Percentiles rank a stretch among this genome's conserved stretches.
These are phyloP conservation scores for Chlamydomonas asymmetrica DNA, from an alignment of 139 green algal species.

Conservation along the genomic window DNA sequence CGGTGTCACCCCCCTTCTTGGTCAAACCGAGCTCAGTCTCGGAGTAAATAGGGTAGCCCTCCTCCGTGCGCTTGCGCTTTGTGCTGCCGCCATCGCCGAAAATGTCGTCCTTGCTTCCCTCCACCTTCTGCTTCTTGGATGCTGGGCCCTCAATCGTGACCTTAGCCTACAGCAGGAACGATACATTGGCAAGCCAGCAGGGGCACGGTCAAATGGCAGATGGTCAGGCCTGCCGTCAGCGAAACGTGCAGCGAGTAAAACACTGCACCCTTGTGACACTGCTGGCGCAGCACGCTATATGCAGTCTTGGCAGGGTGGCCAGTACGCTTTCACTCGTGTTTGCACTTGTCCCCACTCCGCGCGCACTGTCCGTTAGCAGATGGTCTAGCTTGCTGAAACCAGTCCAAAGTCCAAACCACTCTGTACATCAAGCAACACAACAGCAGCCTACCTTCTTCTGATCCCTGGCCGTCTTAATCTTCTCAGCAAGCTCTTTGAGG, in stretches of 20 bases:
- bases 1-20: conserved; percentile 65
- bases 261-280: background rate
- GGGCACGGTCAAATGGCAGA: background rate
- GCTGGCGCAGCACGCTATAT: background rate
- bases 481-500: conserved; percentile 20
- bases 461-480: conserved; percentile 3
- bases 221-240: background rate
- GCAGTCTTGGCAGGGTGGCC: conserved; percentile 1
- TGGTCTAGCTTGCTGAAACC: background rate
- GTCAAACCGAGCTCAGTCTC: conserved; percentile 76
- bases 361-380: no score
- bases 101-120: conserved; percentile 76
- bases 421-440: background rate
- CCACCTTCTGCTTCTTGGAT: conserved; percentile 37
- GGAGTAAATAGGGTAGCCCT: conserved; percentile 79
- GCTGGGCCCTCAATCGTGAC: background rate
- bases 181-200: no score
- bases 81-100: conserved; percentile 58
- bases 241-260: background rate
- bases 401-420: background rate
- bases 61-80: conserved; percentile 71
- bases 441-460: no score
- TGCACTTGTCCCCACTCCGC: background rate
- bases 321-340: background rate
- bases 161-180: conserved; percentile 1